Base-by-base conservation (phyloP, 768 basidiomycete species). In the Mycena haematopus region DNA sequence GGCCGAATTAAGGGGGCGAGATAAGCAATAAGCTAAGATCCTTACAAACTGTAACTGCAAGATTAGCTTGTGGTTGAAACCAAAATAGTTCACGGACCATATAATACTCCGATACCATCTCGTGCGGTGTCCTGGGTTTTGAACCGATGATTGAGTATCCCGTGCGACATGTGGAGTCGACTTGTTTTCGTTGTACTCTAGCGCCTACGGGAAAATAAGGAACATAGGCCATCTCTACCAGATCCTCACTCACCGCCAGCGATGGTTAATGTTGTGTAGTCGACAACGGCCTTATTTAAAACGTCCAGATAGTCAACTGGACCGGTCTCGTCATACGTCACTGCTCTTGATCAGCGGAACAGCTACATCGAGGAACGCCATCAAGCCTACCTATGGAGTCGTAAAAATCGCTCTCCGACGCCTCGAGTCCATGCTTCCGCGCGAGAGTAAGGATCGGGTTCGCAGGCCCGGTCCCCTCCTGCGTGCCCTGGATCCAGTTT, bases 361-460 rank as follows among this genome's bases (percentile, higher is more conserved):
- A 29, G 6, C 22, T 15, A 19, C 17, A 17, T 22, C 15, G 14
- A 19, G 82, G 84, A 36, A 36, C 3, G 6, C 31, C n/a, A 22
- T 6, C n/a, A 1, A 19, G 76, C 83, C 53, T 63, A 87, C 85
- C 75, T 19, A 82, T 58, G 57, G 76, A 79, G 14, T 73, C 78
- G 59, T 77, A 81, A 62, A 78, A 75, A 60, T 83, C 76, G 59
- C 78, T 88, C 38, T 73, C 74, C 40, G 72, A 76, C 0, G 82
- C 83, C 56, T 74, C 74, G 21, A 89, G 62, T 31, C 79, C 77
- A 65, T 88, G 82, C 65, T 87, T 86, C 69, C 79, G 75, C 25
- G 84, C 86, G 51, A 90, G 76, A 21, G 73, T 72, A 70, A 82
- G 83, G 17, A 90, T 84, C 1, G 89, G 89, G 68, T 90, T 90